Evolutionary conservation across 768 basidiomycete species (phyloP), one percentile per base, ranked within the genome.

Genomic region (Multifurca ochricompacta): DNA sequence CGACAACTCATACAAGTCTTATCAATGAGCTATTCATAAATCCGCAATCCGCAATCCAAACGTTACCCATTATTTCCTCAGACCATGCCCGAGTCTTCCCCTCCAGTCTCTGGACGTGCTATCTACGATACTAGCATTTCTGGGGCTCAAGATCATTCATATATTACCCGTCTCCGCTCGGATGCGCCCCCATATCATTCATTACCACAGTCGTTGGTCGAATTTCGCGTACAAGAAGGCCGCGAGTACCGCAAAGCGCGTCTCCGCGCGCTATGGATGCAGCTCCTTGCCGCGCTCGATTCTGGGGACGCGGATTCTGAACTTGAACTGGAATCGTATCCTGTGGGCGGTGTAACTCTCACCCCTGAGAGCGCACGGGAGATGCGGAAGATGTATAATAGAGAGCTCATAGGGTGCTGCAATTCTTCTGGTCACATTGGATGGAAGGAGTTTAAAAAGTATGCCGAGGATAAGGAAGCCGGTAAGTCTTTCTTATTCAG

Each of bases 381-480:
- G 41, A 59, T 61, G 54, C 58, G 58, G 37, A 57, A 52, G 47
- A 51, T 36, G 54, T 58, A 53, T 21, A 21, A 48, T 19, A 52
- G 44, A 70, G 71, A 65, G 64, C 67, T 55, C 58, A 58, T 48
- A 63, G 69, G 43, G 55, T 64, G 65, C 28, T 73, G 69, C 58
- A 72, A 65, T 62, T 73, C 70, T 57, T 16, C 59, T 40, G 72
- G 69, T 41, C 73, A 75, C 60, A 77, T 89, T 61, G 73, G 73
- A 32, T 91, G 86, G 86, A 75, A 74, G 50, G 80, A 81, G 59
- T 91, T 91, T 68, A 77, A 77, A 66, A 70, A 77, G 55, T 93
- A 90, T 65, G 86, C 85, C 41, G 79, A 85, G 59, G 76, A 76
- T 52, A 92, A 93, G 70, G 91, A 92, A 78, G 77, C 73, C 50